Evolutionary conservation across 805 yeast genomes (phyloP), one percentile per base, ranked within the genome.

Genomic region (Candida insectorum): DNA sequence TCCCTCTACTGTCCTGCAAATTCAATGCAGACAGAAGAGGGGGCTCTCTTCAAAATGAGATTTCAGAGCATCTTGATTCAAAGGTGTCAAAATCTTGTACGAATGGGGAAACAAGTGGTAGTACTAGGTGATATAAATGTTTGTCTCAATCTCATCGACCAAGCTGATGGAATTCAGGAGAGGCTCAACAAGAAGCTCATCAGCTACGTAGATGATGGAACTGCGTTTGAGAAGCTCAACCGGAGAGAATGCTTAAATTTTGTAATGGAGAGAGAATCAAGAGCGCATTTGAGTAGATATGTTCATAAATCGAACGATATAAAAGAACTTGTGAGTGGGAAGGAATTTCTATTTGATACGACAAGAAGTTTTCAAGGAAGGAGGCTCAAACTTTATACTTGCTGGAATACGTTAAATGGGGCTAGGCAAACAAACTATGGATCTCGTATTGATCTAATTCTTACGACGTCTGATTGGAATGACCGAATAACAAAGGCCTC

Each of bases 1-100:
- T 66, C 80, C 0, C 69, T 81, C 4, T 91, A 91, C 51, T 91
- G 97, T 52, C 97, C 97, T 0, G 97, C 97, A 1, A 86, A 87
- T 52, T 85, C 97, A 0, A 66, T 68, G 56, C 75, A 71, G 1
- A 75, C 87, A 0, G 82, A 75, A 16, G 81, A 77, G 18, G 95
- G 79, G 2, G 84, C 79, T 43, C 49, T 47, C 9, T 80, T 67
- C 44, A 58, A 94, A 31, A 44, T 76, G 24, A 56, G 63, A 11
- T 91, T 85, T 47, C 60, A 86, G 33, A 62, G 64, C 15, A 58
- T 74, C 2, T 52, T 91, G 30, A 74, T 87, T 33, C 58, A 70
- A 34, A 70, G 98, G 28, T 72, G 85, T 12, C 58, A 73, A 21
- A 71, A 69, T 23, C 62, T 91, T 35, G 56, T 64, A n/a, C 37